A percentile compares a stretch with the other conserved stretches of the same genome.
phyloP scores from a whole-genome alignment of 176 grass and related monocot genomes.

The Aegilops tauschii region DNA sequence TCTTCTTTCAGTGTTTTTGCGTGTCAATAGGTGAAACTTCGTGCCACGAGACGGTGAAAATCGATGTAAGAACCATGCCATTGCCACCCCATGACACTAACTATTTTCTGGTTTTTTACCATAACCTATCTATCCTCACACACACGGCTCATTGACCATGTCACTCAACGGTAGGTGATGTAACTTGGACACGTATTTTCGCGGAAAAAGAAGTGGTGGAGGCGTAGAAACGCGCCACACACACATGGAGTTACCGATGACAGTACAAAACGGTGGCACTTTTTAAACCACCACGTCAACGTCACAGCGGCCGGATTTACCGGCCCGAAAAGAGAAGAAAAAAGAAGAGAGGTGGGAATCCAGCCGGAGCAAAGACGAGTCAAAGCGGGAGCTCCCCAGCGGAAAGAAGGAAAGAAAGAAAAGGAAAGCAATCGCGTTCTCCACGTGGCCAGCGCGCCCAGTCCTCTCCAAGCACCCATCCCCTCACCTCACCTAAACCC shows the following conservation, averaged over 20 bases:
- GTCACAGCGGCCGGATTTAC: neutral
- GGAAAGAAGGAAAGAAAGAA: neutral
- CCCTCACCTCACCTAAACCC: constrained; percentile 27
- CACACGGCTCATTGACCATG: neutral
- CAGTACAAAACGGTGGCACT: neutral
- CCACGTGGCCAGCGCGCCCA: constrained; percentile 47
- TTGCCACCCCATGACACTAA: neutral
- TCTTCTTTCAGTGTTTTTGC: no score
- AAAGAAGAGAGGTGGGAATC: neutral
- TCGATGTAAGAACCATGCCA: neutral
- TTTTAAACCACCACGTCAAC: neutral
- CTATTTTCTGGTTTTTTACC: neutral
- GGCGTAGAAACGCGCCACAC: neutral
- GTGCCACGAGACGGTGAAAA: neutral
- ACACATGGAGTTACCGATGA: neutral
- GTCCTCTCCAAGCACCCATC: neutral
- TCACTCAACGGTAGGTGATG: neutral
- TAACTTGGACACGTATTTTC: neutral
- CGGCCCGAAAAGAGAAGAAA: neutral
- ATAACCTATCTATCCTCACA: neutral
- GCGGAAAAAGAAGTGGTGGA: neutral
- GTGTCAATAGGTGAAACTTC: neutral
- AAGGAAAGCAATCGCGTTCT: neutral
- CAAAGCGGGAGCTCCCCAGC: constrained; percentile 14
- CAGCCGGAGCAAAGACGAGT: constrained; percentile 15